Evolutionary conservation across 2,329 filamentous ascomycete species (phyloP), one percentile per base, ranked within the genome.

Genomic region (Sporothrix variecibatus): DNA sequence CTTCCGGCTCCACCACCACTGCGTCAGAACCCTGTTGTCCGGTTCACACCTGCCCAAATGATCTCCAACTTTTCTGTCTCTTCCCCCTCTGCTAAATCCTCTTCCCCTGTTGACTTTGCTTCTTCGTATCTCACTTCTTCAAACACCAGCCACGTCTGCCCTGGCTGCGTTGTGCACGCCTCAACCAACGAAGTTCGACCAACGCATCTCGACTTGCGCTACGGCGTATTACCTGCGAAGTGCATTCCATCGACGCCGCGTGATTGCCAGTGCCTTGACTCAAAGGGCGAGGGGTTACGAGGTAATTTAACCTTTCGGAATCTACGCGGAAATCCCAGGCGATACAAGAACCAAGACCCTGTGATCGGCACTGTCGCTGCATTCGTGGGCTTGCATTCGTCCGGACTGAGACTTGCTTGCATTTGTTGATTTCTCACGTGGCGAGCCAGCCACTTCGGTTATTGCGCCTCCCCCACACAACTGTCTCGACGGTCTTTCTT

Each of bases 381-480:
- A 51, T 69, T 68, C 64, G 64, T 68, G 28, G 31, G 17, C 43
- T 51, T 53, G 49, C 49, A 23, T 70, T 40, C 31, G 67, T 51
- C 46, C 31, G 49, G 67, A 11, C 46, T 56, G 26, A 69, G 65
- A 34, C 43, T 34, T 28, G 26, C 43, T 34, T 20, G 26, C 65
- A 38, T 46, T 23, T 69, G 65, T 69, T 69, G 26, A 34, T 53
- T 69, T 46, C 38, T 69, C 43, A 69, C 65, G 65, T 69, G 65
- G 65, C 43, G 12, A 49, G 43, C 20, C 43, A 11, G 43, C 34
- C 34, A 26, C 26, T 43, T 28, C 9, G n/a, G 11, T 56, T 28
- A 23, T 23, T 56, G 43, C 43, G 26, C 28, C 31, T 26, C 60
- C n/a, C 34, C 60, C 34, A 26, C 34, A 26, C 38, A 20, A 49